phyloP scores from a whole-genome alignment of 106 monocot genomes.

The Apostasia shenzhenica region DNA sequence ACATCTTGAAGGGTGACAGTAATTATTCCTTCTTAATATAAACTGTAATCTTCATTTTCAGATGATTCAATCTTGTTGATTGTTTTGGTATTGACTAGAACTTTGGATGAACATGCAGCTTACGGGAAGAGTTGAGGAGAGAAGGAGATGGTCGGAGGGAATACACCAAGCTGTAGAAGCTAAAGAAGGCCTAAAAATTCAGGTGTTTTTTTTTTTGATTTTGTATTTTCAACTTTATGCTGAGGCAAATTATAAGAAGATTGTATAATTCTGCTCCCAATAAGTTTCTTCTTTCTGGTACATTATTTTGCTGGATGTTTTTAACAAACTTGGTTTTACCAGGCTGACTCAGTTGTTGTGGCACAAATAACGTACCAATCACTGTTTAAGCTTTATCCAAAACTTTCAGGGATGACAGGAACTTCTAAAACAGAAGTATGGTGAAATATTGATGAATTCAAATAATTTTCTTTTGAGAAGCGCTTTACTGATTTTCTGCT shows the following conservation, averaged over 20 bases:
- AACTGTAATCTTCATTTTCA: too few species aligned
- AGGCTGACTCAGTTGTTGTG: slow-evolving; percentile 97
- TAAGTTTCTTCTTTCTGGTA: neutral
- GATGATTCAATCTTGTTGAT: too few species aligned
- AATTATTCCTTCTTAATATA: too few species aligned
- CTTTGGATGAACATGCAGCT: slow-evolving; percentile 43
- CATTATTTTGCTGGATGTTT: neutral
- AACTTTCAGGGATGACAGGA: slow-evolving; percentile 99
- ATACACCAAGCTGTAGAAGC: slow-evolving; percentile 99
- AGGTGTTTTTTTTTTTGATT: slow-evolving; percentile 30
- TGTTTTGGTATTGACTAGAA: neutral
- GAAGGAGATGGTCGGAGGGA: slow-evolving; percentile 98
- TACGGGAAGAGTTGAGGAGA: slow-evolving; percentile 97
- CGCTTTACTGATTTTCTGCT: slow-evolving; percentile 1
- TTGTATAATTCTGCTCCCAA: neutral
- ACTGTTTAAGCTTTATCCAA: slow-evolving; percentile 96
- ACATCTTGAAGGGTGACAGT: too few species aligned
- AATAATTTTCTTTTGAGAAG: neutral
- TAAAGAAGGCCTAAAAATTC: slow-evolving; percentile 92
- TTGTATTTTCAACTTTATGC: slow-evolving; percentile 4
- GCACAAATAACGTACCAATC: slow-evolving; percentile 99
- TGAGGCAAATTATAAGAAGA: neutral
- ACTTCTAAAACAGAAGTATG: slow-evolving; percentile 98
- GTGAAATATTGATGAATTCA: neutral
- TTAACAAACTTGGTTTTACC: slow-evolving; percentile 11